phyloP scores from a whole-genome alignment of 768 basidiomycete genomes.

The Hemileccinum rubropunctum region DNA sequence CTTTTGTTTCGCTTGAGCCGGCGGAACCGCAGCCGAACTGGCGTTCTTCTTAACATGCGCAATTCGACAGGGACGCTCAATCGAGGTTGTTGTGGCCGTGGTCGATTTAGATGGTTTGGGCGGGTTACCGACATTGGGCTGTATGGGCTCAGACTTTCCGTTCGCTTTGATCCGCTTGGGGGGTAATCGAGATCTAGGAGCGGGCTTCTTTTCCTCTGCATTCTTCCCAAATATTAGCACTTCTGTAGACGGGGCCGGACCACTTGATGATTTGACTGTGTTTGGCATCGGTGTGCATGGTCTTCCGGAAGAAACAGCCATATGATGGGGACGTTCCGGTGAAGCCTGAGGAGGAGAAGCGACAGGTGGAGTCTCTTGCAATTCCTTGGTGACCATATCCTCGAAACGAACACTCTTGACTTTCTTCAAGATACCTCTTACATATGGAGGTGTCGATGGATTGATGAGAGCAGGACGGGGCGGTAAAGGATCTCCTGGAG shows the following conservation, averaged over 20 bases:
- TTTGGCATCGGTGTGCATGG: constrained; percentile 10
- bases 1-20: constrained; percentile 15
- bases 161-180: constrained; percentile 13
- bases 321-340: constrained; percentile 4
- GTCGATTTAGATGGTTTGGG: constrained; percentile 5
- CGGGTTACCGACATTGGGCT: not conserved
- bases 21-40: not conserved
- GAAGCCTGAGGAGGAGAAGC: not conserved
- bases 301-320: constrained; percentile 5
- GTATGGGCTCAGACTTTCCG: constrained; percentile 4
- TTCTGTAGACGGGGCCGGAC: not conserved
- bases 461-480: constrained; percentile 22
- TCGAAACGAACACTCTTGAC: constrained; percentile 40
- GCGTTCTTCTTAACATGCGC: constrained; percentile 16
- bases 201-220: constrained; percentile 10
- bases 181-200: constrained; percentile 12
- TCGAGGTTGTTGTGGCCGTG: not conserved
- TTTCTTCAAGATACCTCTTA: constrained; percentile 39
- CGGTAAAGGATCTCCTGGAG: constrained; percentile 21
- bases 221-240: not conserved
- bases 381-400: constrained; percentile 11
- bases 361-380: not conserved
- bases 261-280: not conserved
- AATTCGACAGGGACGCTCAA: constrained; percentile 18
- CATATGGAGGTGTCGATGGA: constrained; percentile 28